phyloP scores from a whole-genome alignment of 202 grass and related monocot genomes.

The Bolboschoenoplectus hybrid region DNA sequence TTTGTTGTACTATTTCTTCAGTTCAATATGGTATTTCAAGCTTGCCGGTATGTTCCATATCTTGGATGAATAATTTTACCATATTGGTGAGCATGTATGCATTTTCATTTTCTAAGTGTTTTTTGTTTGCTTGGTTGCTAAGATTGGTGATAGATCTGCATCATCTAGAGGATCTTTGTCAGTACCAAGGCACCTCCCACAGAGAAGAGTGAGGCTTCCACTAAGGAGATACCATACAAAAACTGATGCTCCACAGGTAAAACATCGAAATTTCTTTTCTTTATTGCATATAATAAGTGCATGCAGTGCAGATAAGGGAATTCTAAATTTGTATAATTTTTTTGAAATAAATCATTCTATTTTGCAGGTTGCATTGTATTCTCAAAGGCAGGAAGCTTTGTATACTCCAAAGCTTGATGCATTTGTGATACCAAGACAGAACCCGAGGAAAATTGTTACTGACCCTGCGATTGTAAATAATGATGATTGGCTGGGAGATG shows the following conservation, averaged over 20 bases:
- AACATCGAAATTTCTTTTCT: slow-evolving; percentile 11
- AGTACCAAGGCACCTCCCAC: slow-evolving; percentile 81
- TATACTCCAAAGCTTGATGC: slow-evolving; percentile 84
- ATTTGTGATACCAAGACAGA: slow-evolving; percentile 87
- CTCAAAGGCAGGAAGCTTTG: slow-evolving; percentile 60
- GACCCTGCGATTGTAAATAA: slow-evolving; percentile 31
- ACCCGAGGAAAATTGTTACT: slow-evolving; percentile 57
- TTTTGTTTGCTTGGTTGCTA: slow-evolving; percentile 35
- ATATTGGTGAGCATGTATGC: not conserved
- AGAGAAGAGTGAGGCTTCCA: slow-evolving; percentile 85
- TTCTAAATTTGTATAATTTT: slow-evolving; percentile 2
- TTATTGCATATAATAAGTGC: slow-evolving; percentile 19
- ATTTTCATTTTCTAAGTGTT: slow-evolving; percentile 23
- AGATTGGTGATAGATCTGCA: slow-evolving; percentile 77
- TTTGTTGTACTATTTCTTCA: slow-evolving; percentile 63
- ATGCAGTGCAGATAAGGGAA: slow-evolving; percentile 11
- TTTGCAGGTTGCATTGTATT: slow-evolving; percentile 77
- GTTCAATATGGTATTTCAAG: slow-evolving; percentile 95
- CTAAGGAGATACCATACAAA: slow-evolving; percentile 77
- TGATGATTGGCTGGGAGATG: slow-evolving; percentile 27
- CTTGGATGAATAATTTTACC: slow-evolving; percentile 3
- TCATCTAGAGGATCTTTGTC: slow-evolving; percentile 54
- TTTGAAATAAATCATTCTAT: slow-evolving; percentile 24
- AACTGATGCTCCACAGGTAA: slow-evolving; percentile 72
- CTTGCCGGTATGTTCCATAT: slow-evolving; percentile 60